Evolutionary conservation across 129 eudicot genomes (phyloP).

Genomic region (Glebionis coronaria): DNA sequence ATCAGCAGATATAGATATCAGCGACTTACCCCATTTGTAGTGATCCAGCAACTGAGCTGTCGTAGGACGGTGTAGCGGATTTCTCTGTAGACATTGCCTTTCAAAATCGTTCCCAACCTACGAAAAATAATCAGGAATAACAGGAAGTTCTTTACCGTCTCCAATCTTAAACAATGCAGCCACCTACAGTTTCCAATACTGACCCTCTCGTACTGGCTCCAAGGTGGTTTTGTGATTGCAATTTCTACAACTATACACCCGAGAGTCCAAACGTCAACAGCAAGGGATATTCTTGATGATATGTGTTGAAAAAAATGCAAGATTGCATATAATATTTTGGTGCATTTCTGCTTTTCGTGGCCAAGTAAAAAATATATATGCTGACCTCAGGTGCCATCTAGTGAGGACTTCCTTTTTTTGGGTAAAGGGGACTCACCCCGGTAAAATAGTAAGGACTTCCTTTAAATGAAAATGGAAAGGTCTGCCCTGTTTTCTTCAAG

Average conservation of each 20-base stretch:
- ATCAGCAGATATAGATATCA: constrained; percentile 25
- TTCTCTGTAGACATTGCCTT: constrained; percentile 71
- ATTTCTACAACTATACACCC: constrained; percentile 97
- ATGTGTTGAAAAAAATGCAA: constrained; percentile 27
- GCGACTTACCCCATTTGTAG: constrained; percentile 49
- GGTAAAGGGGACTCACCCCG: no score
- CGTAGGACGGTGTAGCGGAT: constrained; percentile 71
- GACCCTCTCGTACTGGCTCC: constrained; percentile 99
- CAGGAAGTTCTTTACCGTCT: constrained; percentile 86
- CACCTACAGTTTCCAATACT: constrained; percentile 57
- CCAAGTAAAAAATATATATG: not conserved
- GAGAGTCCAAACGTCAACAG: constrained; percentile 98
- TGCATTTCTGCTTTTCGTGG: not conserved
- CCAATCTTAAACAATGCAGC: constrained; percentile 96
- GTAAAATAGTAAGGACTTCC: no score
- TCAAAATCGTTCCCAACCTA: constrained; percentile 89
- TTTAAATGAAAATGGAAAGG: constrained; percentile 80
- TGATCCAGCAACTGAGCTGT: constrained; percentile 84
- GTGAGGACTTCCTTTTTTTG: constrained; percentile 96
- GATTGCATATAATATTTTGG: not conserved
- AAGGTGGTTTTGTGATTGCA: constrained; percentile 98
- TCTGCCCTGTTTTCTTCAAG: constrained; percentile 74
- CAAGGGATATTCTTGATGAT: constrained; percentile 80
- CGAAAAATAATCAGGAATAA: constrained; percentile 78
- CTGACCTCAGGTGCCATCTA: constrained; percentile 99